phyloP scores from a whole-genome alignment of 1,139 yeast genomes.

The Yamadazyma sp. region DNA sequence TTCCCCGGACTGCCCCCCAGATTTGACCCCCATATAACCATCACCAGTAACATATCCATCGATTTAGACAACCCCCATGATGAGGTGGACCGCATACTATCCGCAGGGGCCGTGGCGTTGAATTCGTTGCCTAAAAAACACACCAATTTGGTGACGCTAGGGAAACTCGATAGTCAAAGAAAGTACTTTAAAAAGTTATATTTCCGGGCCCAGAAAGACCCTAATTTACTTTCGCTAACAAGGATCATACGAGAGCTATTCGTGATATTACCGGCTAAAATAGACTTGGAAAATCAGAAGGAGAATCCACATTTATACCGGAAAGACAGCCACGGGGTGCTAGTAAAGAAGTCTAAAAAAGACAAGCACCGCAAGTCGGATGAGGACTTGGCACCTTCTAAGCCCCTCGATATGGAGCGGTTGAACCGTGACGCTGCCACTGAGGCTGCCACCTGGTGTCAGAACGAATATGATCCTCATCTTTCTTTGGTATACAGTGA shows the following conservation, averaged over 20 bases:
- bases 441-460: constrained; percentile 56
- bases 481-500: constrained; percentile 71
- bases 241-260: constrained; percentile 69
- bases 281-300: constrained; percentile 35
- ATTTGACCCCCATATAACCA: constrained; percentile 78
- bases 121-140: constrained; percentile 43
- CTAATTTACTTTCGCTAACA: constrained; percentile 65
- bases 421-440: constrained; percentile 31
- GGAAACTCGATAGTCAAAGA: constrained; percentile 40
- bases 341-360: constrained; percentile 28
- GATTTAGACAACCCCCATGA: constrained; percentile 42
- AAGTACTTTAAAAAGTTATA: constrained; percentile 63
- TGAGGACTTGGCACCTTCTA: constrained; percentile 10
- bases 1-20: constrained; percentile 66
- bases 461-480: constrained; percentile 66
- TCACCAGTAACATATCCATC: constrained; percentile 59
- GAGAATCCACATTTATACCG: constrained; percentile 44
- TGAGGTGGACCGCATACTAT: constrained; percentile 61
- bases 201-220: constrained; percentile 53
- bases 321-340: constrained; percentile 33
- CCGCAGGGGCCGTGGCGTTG: constrained; percentile 67
- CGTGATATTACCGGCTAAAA: constrained; percentile 45
- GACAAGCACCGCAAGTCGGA: constrained; percentile 12
- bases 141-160: constrained; percentile 37
- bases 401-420: constrained; percentile 26